phyloP scores from a whole-genome alignment of 2,329 filamentous ascomycete genomes.

The Alternaria brassicicola region DNA sequence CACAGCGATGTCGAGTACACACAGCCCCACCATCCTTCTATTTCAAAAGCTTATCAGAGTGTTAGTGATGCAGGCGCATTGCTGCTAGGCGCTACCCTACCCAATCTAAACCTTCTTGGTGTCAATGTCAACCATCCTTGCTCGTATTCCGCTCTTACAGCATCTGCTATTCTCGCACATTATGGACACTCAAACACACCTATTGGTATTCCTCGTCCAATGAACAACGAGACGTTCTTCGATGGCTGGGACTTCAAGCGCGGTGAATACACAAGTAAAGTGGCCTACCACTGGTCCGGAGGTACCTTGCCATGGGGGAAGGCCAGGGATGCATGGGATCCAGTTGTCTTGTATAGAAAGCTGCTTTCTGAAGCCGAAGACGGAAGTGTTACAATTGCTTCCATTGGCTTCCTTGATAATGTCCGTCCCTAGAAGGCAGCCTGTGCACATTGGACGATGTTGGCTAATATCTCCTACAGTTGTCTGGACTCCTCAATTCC shows the following conservation, averaged over 20 bases:
- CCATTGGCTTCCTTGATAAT: background rate
- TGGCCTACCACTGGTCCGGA: constrained; percentile 5
- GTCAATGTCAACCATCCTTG: background rate
- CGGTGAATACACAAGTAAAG: constrained; percentile 1
- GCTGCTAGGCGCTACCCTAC: background rate
- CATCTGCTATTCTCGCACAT: background rate
- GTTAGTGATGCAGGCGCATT: background rate
- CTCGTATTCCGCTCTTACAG: background rate
- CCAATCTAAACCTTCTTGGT: background rate
- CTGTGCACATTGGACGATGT: background rate
- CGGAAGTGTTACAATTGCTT: background rate
- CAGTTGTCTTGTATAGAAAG: background rate
- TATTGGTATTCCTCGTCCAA: background rate
- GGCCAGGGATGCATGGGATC: background rate
- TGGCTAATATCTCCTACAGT: background rate
- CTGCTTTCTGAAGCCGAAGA: background rate
- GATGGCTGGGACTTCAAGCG: background rate
- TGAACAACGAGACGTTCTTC: background rate
- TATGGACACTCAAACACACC: background rate
- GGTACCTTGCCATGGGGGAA: background rate
- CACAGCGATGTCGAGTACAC: background rate
- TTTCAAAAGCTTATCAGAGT: background rate
- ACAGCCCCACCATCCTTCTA: background rate
- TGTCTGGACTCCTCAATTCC: background rate
- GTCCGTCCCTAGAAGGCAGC: background rate